Evolutionary conservation across 2,329 filamentous ascomycete genomes (phyloP).

Genomic region (Cladophialophora bantiana): DNA sequence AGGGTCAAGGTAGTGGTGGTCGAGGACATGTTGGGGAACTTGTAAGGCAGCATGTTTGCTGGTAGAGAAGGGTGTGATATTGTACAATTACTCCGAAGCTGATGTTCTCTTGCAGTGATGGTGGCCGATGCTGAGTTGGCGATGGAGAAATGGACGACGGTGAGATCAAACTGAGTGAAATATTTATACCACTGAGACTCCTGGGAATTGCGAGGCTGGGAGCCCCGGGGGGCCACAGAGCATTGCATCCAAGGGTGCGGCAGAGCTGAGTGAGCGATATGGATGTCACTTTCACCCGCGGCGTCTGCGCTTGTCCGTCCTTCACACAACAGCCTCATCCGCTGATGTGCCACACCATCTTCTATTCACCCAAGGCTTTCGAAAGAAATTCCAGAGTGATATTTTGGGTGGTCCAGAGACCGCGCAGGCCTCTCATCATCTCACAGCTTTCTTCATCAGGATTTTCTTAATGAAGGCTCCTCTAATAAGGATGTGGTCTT

Average conservation of each 20-base stretch:
- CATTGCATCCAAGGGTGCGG: conserved; percentile 6
- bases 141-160: neutral
- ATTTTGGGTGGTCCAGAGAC: neutral
- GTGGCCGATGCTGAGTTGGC: neutral
- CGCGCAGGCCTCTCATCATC: neutral
- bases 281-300: neutral
- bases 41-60: neutral
- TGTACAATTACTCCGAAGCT: conserved; percentile 14
- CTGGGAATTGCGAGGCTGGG: conserved; percentile 5
- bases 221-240: neutral
- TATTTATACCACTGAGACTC: neutral
- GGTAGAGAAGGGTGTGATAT: neutral
- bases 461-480: neutral
- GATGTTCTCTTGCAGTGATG: neutral
- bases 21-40: conserved; percentile 15
- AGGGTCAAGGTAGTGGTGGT: conserved; percentile 23
- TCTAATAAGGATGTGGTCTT: neutral
- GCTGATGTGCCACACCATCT: neutral
- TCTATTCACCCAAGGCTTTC: neutral
- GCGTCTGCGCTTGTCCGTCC: neutral
- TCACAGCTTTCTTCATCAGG: neutral
- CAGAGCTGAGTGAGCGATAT: neutral
- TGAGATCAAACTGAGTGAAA: neutral
- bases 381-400: neutral
- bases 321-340: neutral